These are phyloP conservation scores for Penstemon newberryi DNA, from an alignment of 257 asterid genomes.

Conservation along the genomic window DNA sequence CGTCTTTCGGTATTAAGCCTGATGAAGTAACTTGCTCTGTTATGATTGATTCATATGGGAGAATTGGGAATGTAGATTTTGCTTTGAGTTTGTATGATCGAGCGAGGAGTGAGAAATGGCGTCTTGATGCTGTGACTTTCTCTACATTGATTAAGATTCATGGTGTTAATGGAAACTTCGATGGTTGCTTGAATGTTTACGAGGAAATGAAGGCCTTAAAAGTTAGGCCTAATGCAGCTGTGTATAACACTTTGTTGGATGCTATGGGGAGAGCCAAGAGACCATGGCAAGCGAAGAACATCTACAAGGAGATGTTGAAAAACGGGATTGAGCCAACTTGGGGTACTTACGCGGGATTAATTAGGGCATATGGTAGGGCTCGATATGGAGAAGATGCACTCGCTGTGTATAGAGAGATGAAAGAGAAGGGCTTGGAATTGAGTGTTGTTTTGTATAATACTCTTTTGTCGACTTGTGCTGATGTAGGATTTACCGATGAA, in stretches of 20 bases:
- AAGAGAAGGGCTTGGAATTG: constrained; percentile 71
- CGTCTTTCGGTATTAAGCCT: constrained; percentile 64
- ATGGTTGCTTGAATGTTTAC: constrained; percentile 87
- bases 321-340: constrained; percentile 62
- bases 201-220: constrained; percentile 91
- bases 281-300: constrained; percentile 84
- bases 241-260: constrained; percentile 76
- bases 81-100: constrained; percentile 82
- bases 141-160: constrained; percentile 68
- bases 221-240: constrained; percentile 56
- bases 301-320: constrained; percentile 65
- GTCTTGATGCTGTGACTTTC: constrained; percentile 71
- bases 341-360: constrained; percentile 77
- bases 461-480: constrained; percentile 78
- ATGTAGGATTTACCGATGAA: constrained; percentile 69
- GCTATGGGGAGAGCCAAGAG: constrained; percentile 98
- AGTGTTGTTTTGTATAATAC: constrained; percentile 69
- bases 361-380: constrained; percentile 74
- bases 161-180: constrained; percentile 69
- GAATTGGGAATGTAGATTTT: constrained; percentile 66
- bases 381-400: constrained; percentile 77
- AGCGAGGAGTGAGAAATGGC: constrained; percentile 84
- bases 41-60: constrained; percentile 86
- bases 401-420: constrained; percentile 75
- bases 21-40: constrained; percentile 72